Base-by-base conservation (phyloP, 768 basidiomycete species). In the Lactarius sp. region DNA sequence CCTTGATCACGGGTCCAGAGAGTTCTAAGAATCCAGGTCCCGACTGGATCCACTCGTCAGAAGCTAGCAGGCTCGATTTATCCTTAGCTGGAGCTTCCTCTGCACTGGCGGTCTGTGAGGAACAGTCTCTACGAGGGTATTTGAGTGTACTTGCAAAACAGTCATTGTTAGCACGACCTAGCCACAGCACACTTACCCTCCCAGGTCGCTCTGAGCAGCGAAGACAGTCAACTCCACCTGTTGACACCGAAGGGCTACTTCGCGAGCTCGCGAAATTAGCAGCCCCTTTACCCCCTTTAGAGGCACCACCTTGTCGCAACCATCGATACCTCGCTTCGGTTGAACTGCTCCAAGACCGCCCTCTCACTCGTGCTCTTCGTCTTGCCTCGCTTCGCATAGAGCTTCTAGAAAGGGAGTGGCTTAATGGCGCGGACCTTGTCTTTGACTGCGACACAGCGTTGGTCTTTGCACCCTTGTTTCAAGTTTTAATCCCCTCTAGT, bases 251-350 rank as follows among this genome's bases (percentile, higher is more conserved):
- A 12, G 41, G 39, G 10, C 41, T 60, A 14, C 33, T 60, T 31
- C 49, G 22, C 22, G 49, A 65, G 50, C 64, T 65, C 9, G 50
- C 49, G 27, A 52, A 20, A 36, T 50, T 60, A 36, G 27, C 59
- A 20, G 7, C 54, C 3, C 53, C 64, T 20, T 31, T 60, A 37
- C 59, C 59, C 20, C 53, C 46, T 47, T 37, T 60, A 20, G 18
- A 46, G 18, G 36, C 18, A 20, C 62, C 67, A 39, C 77, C 80
- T n/a, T 56, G 63, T 13, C 71, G 70, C 20, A 51, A 70, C 18
- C 88, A 91, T 71, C 80, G 78, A 33, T 92, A 92, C 69, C 77
- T 92, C 74, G 83, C 83, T 16, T 91, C 88, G 34, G 71, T 91
- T 64, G 77, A 83, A 34, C 66, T 90, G 20, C 77, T 92, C 7